Percentiles rank a stretch among this genome's conserved stretches.
phyloP scores from a whole-genome alignment of 345 rosid species.

The Anastatica hierochuntica region DNA sequence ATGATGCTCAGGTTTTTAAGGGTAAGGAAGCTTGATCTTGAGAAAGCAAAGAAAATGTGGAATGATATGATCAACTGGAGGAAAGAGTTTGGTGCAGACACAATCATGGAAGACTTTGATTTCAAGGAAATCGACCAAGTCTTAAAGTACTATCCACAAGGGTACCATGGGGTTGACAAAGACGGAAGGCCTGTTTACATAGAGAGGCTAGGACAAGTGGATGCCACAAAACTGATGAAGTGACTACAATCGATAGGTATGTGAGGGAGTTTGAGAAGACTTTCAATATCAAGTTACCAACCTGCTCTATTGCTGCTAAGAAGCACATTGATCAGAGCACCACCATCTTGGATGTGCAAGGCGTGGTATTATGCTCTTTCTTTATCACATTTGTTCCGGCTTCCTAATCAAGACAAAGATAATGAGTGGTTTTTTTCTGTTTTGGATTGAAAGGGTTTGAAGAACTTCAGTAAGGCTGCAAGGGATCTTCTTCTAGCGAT shows the following conservation, averaged over 20 bases:
- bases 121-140: conserved; percentile 67
- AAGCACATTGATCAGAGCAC: conserved; percentile 90
- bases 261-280: conserved; percentile 83
- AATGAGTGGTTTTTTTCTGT: too few species aligned
- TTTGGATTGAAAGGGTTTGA: too few species aligned
- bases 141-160: conserved; percentile 76
- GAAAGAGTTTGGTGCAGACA: conserved; percentile 73
- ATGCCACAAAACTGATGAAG: conserved; percentile 72
- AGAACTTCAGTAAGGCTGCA: too few species aligned
- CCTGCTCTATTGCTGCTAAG: conserved; percentile 72
- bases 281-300: conserved; percentile 61
- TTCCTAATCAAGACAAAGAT: too few species aligned
- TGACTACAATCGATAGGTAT: conserved; percentile 79
- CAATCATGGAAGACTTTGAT: too few species aligned
- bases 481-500: too few species aligned
- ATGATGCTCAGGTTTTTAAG: conserved; percentile 82
- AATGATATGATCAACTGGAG: conserved; percentile 82
- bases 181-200: conserved; percentile 83
- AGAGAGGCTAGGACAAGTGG: conserved; percentile 77
- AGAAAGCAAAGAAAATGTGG: conserved; percentile 98
- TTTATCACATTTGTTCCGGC: too few species aligned
- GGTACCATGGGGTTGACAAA: conserved; percentile 87
- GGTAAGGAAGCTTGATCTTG: conserved; percentile 92
- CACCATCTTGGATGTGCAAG: too few species aligned
- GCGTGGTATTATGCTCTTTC: too few species aligned